These are phyloP conservation scores for Aspergillus pseudonomiae DNA, from an alignment of 2,329 filamentous ascomycete genomes.

Conservation along the genomic window DNA sequence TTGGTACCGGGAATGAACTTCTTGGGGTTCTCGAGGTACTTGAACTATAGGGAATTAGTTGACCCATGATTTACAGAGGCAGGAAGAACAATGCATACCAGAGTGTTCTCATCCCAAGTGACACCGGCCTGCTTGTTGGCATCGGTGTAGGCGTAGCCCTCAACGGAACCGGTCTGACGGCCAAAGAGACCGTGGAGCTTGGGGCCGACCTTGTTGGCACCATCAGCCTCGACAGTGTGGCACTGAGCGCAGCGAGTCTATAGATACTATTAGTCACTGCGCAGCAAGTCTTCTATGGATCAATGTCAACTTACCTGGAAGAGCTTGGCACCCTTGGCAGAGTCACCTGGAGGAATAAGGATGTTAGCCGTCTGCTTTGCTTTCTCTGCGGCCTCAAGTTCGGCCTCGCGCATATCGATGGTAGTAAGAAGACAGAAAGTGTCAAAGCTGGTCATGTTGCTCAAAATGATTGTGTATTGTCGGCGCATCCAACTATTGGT, in stretches of 20 bases:
- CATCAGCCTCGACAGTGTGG: constrained; percentile 89
- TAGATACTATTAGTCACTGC: constrained; percentile 13
- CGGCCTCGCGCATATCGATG: constrained; percentile 29
- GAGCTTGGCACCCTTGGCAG: constrained; percentile 95
- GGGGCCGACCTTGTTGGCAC: constrained; percentile 97
- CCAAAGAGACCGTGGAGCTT: constrained; percentile 97
- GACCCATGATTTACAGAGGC: constrained; percentile 6
- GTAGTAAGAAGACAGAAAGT: constrained; percentile 26
- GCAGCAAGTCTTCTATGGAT: not conserved
- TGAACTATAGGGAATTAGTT: constrained; percentile 63
- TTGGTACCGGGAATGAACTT: constrained; percentile 99
- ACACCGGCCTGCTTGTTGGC: constrained; percentile 99
- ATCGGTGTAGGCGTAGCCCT: constrained; percentile 96
- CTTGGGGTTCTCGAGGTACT: constrained; percentile 99
- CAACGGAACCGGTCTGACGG: constrained; percentile 88
- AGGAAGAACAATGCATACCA: constrained; percentile 60
- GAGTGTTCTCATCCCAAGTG: constrained; percentile 80
- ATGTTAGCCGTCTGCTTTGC: constrained; percentile 32
- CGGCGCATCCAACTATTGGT: not conserved
- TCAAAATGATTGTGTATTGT: not conserved
- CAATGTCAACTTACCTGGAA: constrained; percentile 70
- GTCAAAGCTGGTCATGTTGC: constrained; percentile 31
- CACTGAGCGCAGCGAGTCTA: constrained; percentile 94
- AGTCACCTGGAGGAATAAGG: constrained; percentile 66
- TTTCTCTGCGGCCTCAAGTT: constrained; percentile 23